Base-by-base conservation (phyloP, 2,329 filamentous ascomycete species). In the Phaeosphaeriaceae sp. region DNA sequence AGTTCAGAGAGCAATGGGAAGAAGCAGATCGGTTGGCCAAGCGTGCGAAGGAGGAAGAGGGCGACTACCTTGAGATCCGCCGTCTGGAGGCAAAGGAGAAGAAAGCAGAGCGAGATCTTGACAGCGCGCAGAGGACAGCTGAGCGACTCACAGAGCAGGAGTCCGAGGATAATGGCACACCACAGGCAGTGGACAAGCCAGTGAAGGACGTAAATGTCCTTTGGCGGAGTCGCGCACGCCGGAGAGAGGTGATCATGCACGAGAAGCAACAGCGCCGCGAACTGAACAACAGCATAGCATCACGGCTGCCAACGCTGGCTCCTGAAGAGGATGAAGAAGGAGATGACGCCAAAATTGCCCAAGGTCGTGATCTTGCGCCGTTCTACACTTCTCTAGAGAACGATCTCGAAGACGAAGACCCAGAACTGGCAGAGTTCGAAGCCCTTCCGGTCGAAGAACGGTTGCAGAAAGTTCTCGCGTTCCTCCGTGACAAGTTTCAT, bases 361-460 rank as follows among this genome's bases (percentile, higher is more conserved):
- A 92, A 40, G 89, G 89, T 0, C 87, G 84, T 58, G 82, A 85
- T 33, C 73, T 76, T 25, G 82, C 81, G 1, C 80, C 62, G 76
- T 68, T 71, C 55, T 72, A 74, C 27, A 89, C 71, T 2, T 85
- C 85, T 2, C 76, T 88, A 1, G 88, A 89, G 1, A 87, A 89
- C 56, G 87, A 91, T 52, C 73, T 91, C 6, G 92, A 95, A 45
- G 89, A 91, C 57, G 90, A 93, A 66, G 92, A 97, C 68, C 74
- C 84, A 5, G 93, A 97, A 74, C 79, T 98, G 56, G 89, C 93
- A 25, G 89, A 87, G 56, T 97, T 96, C 69, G 88, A 93, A 69
- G 85, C 84, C 1, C 80, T 94, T 46, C 85, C 88, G 21, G 82
- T 87, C 1, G 80, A 80, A 1, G 90, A 96, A 68, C 86, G 87